Evolutionary conservation across 345 rosid species (phyloP), one percentile per base, ranked within the genome.

Genomic region (Gynandropsis gynandra): DNA sequence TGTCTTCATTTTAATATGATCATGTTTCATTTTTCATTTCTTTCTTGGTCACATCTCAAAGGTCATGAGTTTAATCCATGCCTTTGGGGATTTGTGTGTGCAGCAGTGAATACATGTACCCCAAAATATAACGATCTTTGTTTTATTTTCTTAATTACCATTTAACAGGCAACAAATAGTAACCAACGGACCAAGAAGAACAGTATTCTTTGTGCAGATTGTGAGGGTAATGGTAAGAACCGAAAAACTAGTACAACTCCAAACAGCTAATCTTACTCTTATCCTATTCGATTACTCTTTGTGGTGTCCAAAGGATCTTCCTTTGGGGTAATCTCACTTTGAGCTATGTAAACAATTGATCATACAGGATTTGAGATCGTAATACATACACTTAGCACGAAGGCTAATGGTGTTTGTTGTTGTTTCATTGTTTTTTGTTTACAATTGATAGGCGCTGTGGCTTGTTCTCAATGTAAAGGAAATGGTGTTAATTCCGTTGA

Each of bases 401-500:
- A 37, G 15, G 11, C 41, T 37, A n/a, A n/a, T n/a, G n/a, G n/a
- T n/a, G n/a, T n/a, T n/a, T n/a, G n/a, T n/a, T n/a, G n/a, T n/a
- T 37, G 15, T 4, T 37, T 37, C 3, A 2, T 1, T 37, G 41
- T 2, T 37, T 37, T 8, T 37, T 10, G 41, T 37, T 29, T 8
- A 11, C n/a, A 24, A 35, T 40, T 37, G 2, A 44, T 76, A 83
- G 97, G 97, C 58, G 71, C 66, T 40, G 55, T 54, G 58, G 62
- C 61, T 38, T 90, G 96, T 66, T 10, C 74, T 37, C 92, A 83
- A 66, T 90, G 95, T 75, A 36, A 74, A 70, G 98, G 98, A 54
- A 68, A 70, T 12, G 98, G 95, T 38, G 87, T 87, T 56, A 90
- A 90, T 66, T 70, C 92, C 15, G 80, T 43, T 17, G 96, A 90